Evolutionary conservation across 2,329 filamentous ascomycete genomes (phyloP), one percentile per base, ranked within the genome.

Genomic region (Penicillium sclerotiorum): DNA sequence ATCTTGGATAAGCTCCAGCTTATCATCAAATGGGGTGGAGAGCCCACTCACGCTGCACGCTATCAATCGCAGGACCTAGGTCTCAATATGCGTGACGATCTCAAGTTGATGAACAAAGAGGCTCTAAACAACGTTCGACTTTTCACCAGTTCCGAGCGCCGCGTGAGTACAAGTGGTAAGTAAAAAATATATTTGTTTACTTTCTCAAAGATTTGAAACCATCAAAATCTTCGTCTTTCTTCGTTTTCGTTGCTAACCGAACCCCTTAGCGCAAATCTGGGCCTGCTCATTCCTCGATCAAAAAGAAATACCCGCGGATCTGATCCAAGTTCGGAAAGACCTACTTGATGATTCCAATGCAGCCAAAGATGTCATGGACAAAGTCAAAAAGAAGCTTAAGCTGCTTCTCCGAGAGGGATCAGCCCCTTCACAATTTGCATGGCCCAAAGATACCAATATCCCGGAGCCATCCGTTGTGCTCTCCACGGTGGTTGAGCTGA

Each of bases 341-440:
- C 80, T 99, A 6, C 77, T 99, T 3, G 94, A 99, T 68, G 94
- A 99, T 68, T 97, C 92, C 0, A 99, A 99, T 70, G 94, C 94
- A 4, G 94, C 94, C 50, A 99, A 99, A 70, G 94, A 99, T 68
- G 91, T 96, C 65, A 99, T 96, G 89, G 95, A 99, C 74, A 96
- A 96, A 73, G 94, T 99, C 48, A 99, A 99, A 80, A 99, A 99
- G 82, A 96, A 95, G 83, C 81, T 99, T 22, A 99, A 99, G 75
- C 87, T 90, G 1, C 80, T 99, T 17, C 74, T 99, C 50, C 86
- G 94, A 23, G 89, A 96, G 70, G 94, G 93, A n/a, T 89, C 94
- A 65, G 89, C 93, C 1, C 94, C 94, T 8, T 86, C 93, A 15
- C 91, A 99, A 65, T 99, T 99, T 67, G 90, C 94, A n/a, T 99